Evolutionary conservation across 352 stramenopile species (phyloP).

Genomic region (Phytopythium aichiense): DNA sequence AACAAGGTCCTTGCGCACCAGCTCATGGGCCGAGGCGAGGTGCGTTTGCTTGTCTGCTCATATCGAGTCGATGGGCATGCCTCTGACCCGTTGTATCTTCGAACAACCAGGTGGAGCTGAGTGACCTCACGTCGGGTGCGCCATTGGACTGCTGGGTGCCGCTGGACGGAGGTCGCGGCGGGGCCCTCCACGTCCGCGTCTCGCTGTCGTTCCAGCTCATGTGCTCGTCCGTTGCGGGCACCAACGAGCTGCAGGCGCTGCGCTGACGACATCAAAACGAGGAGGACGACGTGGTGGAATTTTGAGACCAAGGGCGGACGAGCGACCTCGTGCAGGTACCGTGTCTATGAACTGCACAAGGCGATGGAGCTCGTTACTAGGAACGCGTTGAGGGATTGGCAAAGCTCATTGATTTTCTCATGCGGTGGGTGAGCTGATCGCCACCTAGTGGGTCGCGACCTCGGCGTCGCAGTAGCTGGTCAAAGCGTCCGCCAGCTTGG

Average conservation of each 20-base stretch:
- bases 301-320: background rate
- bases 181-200: slow-evolving; percentile 51
- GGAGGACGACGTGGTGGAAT: background rate
- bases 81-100: background rate
- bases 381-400: background rate
- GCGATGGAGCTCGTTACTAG: background rate
- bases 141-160: slow-evolving; percentile 69
- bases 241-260: slow-evolving; percentile 18
- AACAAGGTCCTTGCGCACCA: slow-evolving; percentile 74
- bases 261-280: background rate
- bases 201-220: slow-evolving; percentile 81
- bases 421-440: background rate
- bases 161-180: slow-evolving; percentile 53
- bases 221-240: slow-evolving; percentile 45
- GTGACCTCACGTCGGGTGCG: slow-evolving; percentile 47
- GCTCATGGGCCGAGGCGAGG: slow-evolving; percentile 68
- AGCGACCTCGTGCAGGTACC: background rate
- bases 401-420: background rate
- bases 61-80: background rate
- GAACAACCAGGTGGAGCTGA: slow-evolving; percentile 34
- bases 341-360: background rate
- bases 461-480: background rate
- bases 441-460: background rate
- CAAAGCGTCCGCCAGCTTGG: background rate
- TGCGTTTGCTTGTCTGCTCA: slow-evolving; percentile 11